phyloP scores from a whole-genome alignment of 805 yeast genomes.

The Yarrowia porcina region DNA sequence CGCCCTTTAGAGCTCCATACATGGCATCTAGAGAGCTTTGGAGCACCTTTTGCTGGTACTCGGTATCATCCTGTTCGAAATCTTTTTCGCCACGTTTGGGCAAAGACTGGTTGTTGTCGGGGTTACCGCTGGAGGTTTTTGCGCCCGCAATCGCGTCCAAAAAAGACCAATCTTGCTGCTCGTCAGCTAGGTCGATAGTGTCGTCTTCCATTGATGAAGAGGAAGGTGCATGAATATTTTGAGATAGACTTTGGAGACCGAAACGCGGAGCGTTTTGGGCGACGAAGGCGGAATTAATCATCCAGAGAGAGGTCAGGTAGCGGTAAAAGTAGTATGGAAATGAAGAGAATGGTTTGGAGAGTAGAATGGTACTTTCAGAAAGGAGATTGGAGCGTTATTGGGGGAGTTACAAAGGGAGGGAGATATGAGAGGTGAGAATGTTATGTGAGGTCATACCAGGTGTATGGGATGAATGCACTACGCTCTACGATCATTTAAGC shows the following conservation, averaged over 20 bases:
- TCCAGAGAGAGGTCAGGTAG: too few relatives aligned
- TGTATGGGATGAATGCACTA: too few relatives aligned
- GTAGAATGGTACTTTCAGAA: neutral
- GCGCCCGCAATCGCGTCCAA: slow-evolving; percentile 30
- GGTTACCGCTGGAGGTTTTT: neutral
- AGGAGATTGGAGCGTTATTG: too few relatives aligned
- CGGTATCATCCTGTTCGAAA: slow-evolving; percentile 76
- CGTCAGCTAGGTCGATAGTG: slow-evolving; percentile 37
- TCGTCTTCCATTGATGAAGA: slow-evolving; percentile 25
- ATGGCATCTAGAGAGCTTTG: slow-evolving; percentile 60
- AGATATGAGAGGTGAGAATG: too few relatives aligned
- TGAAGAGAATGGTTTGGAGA: neutral
- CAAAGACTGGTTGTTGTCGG: slow-evolving; percentile 31
- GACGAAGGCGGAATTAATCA: too few relatives aligned
- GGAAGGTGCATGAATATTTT: slow-evolving; percentile 1
- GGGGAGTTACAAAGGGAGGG: too few relatives aligned
- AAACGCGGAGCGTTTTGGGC: too few relatives aligned
- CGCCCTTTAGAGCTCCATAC: slow-evolving; percentile 58
- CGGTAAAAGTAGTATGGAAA: neutral
- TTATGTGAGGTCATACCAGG: too few relatives aligned
- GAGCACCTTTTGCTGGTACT: slow-evolving; percentile 48
- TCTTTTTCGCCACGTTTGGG: slow-evolving; percentile 85
- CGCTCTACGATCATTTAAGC: too few relatives aligned
- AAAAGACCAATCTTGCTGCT: slow-evolving; percentile 43
- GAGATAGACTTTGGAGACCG: neutral